phyloP scores from a whole-genome alignment of 768 basidiomycete genomes.

The Boletus rubroflammeus region DNA sequence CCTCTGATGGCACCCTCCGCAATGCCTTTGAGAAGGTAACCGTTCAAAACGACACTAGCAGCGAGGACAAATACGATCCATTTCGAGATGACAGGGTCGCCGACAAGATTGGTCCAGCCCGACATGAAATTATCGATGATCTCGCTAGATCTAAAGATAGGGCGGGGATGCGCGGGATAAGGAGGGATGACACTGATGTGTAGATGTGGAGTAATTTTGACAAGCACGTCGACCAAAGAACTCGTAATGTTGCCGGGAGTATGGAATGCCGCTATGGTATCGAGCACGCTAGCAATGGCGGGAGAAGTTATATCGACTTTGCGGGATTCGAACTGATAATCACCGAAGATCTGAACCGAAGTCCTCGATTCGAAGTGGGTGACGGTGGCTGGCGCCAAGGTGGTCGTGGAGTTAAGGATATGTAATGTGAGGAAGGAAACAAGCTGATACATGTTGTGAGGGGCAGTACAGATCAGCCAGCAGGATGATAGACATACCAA shows the following conservation, averaged over 20 bases:
- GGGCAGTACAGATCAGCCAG: background rate
- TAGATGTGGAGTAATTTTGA: slow-evolving; percentile 60
- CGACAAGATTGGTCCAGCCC: slow-evolving; percentile 85
- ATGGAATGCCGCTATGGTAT: slow-evolving; percentile 46
- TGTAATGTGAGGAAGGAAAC: slow-evolving; percentile 89
- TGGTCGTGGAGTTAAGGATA: slow-evolving; percentile 88
- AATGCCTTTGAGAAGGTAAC: slow-evolving; percentile 86
- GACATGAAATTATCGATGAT: slow-evolving; percentile 84
- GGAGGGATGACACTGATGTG: slow-evolving; percentile 47
- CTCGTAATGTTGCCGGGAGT: slow-evolving; percentile 9
- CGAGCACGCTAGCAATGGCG: slow-evolving; percentile 54
- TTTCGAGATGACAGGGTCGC: slow-evolving; percentile 91
- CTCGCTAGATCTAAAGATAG: slow-evolving; percentile 41
- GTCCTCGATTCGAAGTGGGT: slow-evolving; percentile 37
- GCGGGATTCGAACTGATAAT: slow-evolving; percentile 30
- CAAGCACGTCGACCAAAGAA: slow-evolving; percentile 43
- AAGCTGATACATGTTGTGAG: slow-evolving; percentile 45
- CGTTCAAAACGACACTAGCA: slow-evolving; percentile 85
- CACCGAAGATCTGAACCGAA: slow-evolving; percentile 11
- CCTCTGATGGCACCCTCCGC: slow-evolving; percentile 48
- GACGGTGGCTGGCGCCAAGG: slow-evolving; percentile 68
- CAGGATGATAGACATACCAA: slow-evolving; percentile 47
- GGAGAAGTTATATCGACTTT: slow-evolving; percentile 72
- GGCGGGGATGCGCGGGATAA: slow-evolving; percentile 27
- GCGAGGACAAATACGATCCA: slow-evolving; percentile 90